A percentile compares a stretch with the other conserved stretches of the same genome.
Conservation (phyloP, 1,284 basidiomycete species). For the Exobasidium cylindrosporum region DNA sequence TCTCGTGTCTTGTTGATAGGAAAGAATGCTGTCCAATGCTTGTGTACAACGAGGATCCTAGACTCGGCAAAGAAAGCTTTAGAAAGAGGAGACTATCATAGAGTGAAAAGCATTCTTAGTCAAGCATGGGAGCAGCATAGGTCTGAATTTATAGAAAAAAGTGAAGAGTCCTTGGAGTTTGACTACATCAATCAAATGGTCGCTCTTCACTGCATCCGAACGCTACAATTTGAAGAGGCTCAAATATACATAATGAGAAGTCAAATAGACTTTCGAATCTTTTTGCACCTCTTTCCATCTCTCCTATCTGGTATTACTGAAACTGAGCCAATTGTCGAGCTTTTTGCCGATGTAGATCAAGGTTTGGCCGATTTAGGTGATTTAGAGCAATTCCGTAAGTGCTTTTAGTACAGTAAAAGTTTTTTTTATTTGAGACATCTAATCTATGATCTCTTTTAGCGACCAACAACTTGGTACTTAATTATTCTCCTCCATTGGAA, state of each 20-base stretch:
- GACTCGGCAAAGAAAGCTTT: conserved; percentile 12
- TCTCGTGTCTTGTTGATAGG: conserved; percentile 10
- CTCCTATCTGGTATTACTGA: neutral
- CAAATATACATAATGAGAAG: neutral
- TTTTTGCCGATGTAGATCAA: conserved; percentile 3
- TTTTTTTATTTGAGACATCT: neutral
- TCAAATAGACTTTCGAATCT: neutral
- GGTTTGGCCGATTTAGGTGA: neutral
- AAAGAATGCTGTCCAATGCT: conserved; percentile 21
- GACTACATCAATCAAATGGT: conserved; percentile 19
- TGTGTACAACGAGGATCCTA: conserved; percentile 5
- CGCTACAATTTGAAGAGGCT: conserved; percentile 8
- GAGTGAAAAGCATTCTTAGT: conserved; percentile 13
- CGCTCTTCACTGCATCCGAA: neutral
- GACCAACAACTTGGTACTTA: conserved; percentile 25
- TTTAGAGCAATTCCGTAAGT: neutral
- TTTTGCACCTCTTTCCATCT: neutral
- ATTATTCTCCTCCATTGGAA: conserved; percentile 36
- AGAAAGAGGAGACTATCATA: conserved; percentile 9
- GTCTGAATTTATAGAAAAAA: neutral
- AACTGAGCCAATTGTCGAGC: neutral
- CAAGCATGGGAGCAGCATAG: conserved; percentile 14
- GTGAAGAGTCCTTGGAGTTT: neutral
- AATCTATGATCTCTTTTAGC: conserved; percentile 9
- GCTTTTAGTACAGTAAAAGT: neutral